Evolutionary conservation across 2,329 filamentous ascomycete species (phyloP), one percentile per base, ranked within the genome.

Genomic region (Fusarium mangiferae): DNA sequence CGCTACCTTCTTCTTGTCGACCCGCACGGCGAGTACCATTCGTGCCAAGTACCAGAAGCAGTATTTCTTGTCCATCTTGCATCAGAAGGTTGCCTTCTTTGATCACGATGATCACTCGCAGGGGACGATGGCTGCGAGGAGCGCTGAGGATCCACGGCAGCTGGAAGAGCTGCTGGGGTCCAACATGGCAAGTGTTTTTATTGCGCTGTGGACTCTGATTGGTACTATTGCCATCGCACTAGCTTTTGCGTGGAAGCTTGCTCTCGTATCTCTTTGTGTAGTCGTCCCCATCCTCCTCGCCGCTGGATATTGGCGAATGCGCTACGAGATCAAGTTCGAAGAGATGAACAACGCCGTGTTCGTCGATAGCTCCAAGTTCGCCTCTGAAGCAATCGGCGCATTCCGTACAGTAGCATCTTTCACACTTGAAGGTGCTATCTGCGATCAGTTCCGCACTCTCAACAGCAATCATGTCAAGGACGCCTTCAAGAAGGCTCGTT

Each of bases 201-300:
- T 91, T 26, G 90, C 91, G 13, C 77, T 92, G 22, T 91, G 93
- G 78, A 91, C 89, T 54, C 81, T 95, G 6, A 77, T 90, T 11
- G 93, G 92, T 0, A 90, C 88, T 15, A 81, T 94, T 8, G 84
- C 87, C 44, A 91, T 95, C 49, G 87, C 91, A 2, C 94, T 93
- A 74, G 84, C 87, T 5, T 94, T 92, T 79, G 91, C 91, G 3
- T 95, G 93, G 93, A 95, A 94, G 79, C 85, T 95, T 9, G 89
- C 91, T 0, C 82, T 94, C 0, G 90, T 95, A 0, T 87, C 89
- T 0, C 83, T 90, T 10, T 92, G 90, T 73, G 89, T 92, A 7
- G 87, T 87, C 8, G 80, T 88, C 52, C 88, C 88, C 0, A 78
- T 90, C n/a, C 82, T 85, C 26, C 72, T 89, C 7, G 62, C 79